Percentiles rank a stretch among this genome's conserved stretches.
phyloP scores from a whole-genome alignment of 2,329 filamentous ascomycete genomes.

The Didymella segeticola region DNA sequence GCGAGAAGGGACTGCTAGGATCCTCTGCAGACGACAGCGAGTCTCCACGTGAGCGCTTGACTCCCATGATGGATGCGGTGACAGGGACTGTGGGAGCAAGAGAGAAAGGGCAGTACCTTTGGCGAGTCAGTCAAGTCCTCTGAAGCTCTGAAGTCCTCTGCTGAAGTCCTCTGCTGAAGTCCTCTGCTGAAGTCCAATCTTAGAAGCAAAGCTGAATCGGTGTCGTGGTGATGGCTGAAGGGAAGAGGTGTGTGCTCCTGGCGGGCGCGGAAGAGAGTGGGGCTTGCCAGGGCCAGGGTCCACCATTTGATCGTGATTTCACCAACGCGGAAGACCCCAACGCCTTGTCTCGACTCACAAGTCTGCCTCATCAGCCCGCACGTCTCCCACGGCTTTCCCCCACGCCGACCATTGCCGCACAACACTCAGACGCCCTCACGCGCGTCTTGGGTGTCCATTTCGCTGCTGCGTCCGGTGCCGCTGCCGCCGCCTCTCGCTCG shows the following conservation, averaged over 20 bases:
- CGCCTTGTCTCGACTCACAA: constrained; percentile 6
- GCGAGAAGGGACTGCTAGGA: constrained; percentile 39
- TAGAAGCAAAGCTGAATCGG: neutral
- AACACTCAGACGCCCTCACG: constrained; percentile 21
- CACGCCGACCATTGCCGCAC: constrained; percentile 8
- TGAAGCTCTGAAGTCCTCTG: no score
- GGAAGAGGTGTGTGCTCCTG: constrained; percentile 4
- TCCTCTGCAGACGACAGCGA: constrained; percentile 54
- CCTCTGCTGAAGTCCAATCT: no score
- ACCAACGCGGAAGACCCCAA: constrained; percentile 2
- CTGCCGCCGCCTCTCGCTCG: constrained; percentile 27
- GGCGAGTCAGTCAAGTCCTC: constrained; percentile 7
- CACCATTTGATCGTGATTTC: neutral
- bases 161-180: no score
- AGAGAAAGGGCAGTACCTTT: constrained; percentile 13
- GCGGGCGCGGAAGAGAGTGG: constrained; percentile 2
- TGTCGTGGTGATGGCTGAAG: neutral
- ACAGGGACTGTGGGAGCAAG: constrained; percentile 8
- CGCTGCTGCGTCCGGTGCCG: no score
- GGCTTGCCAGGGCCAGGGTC: neutral
- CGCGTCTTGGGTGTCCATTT: constrained; percentile 38
- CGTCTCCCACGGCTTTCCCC: no score
- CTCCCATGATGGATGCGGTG: constrained; percentile 53
- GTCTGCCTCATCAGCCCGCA: neutral
- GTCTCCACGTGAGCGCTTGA: constrained; percentile 65